Evolutionary conservation across 2,329 filamentous ascomycete genomes (phyloP), one percentile per base, ranked within the genome.

Genomic region (Cladosporium halotolerans): DNA sequence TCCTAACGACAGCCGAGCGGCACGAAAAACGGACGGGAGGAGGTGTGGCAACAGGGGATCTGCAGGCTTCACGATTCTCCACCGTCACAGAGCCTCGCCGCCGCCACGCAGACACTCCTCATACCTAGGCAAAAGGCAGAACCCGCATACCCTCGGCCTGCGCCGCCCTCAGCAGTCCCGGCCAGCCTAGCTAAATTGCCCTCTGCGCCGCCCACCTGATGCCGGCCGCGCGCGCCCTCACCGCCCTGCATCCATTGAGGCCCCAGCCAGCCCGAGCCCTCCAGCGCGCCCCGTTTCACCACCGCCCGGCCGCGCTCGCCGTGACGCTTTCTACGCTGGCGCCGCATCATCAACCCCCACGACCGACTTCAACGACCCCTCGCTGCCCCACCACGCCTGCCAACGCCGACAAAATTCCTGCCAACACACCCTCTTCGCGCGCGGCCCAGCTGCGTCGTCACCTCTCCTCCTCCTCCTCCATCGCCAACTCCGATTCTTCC

Each of bases 321-420:
- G 44, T 45, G 43, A 47, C 50, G 44, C 38, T 53, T 47, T 53
- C 50, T 47, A 53, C 50, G 50, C 50, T 53, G 43, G 48, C 50
- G 44, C 50, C 50, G 50, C 42, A 33, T 45, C 50, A 45, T 33
- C 34, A 39, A 40, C 50, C 50, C 50, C 50, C 43, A 51, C 48
- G 48, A 51, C n/a, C 36, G 43, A 23, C 44, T 53, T 53, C 50
- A 53, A 53, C 50, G 36, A 53, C 50, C 50, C 43, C 50, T 47
- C 42, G 42, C 44, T 41, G 58, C 60, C 59, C 60, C 62, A 62
- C 62, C 52, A 60, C 55, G 50, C 55, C 61, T 62, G 58, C 60
- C 48, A 51, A 51, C 48, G 48, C 48, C 48, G 48, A 51, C 60
- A 61, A 62, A 60, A 60, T 59, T 59, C 57, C 52, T 47, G 39